Base-by-base conservation (phyloP, 306 rosid species). In the Benincasa hispida region DNA sequence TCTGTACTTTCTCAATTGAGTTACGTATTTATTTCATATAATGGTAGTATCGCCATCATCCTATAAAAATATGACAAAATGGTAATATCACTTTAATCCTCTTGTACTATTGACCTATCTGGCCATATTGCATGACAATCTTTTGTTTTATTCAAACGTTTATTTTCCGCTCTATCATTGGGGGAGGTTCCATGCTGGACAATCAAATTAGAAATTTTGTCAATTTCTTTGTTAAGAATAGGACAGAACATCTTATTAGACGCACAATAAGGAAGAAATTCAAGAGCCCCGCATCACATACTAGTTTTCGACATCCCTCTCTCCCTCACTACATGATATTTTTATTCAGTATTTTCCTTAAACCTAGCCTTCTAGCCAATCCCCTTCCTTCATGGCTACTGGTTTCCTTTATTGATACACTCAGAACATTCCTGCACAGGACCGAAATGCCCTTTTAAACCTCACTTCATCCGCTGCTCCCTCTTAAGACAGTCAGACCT, bases 1-100 rank as follows among this genome's bases (percentile, higher is more conserved):
- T 53, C 74, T 82, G 24, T 66, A 77, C 58, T 70, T 81, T 74
- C 83, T 77, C 73, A 69, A 66, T 72, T 42, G 67, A 50, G 30
- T 77, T 72, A 76, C 79, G 39, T 30, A 34, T 7, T 53, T 18
- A 74, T 27, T 25, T 72, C 11, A 72, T 27, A 53, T 17, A 51
- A 72, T 72, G 28, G 39, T 48, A 50, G 42, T 48, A 48, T 48
- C 59, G 50, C 76, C 75, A 70, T 45, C 34, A 70, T 70, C 51
- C 75, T 41, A 21, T 39, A 34, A 32, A 21, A 34, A 74, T 48
- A 30, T 72, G 76, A 72, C 60, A 72, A 48, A 72, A 28, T 30
- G 28, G 39, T 5, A 18, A 27, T 30, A 30, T 72, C 76, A 51
- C 47, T 17, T 32, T 68, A 42, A 68, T 14, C 74, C 37, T 72